Conservation (phyloP, 805 yeast species). For the Ogataea neopini region DNA sequence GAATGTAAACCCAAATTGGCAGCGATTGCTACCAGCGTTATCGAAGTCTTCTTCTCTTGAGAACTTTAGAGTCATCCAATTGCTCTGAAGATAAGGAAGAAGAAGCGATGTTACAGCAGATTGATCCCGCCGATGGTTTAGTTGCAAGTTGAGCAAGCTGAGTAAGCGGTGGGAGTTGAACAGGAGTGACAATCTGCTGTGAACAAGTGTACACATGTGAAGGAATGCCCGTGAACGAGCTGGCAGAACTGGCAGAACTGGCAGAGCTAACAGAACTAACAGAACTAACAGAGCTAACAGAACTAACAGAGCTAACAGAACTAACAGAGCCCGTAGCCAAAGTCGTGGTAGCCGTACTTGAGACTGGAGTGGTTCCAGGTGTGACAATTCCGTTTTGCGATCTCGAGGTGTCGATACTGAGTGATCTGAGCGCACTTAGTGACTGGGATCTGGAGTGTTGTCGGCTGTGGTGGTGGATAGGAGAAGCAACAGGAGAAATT, state of each 20-base stretch:
- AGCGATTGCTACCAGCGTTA: neutral
- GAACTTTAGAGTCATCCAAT: slow-evolving; percentile 11
- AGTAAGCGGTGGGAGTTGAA: slow-evolving; percentile 13
- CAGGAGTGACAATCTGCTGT: slow-evolving; percentile 26
- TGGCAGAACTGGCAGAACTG: no score
- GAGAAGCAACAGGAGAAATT: slow-evolving; percentile 35
- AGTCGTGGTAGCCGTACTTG: slow-evolving; percentile 7
- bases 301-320: no score
- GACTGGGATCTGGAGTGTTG: slow-evolving; percentile 24
- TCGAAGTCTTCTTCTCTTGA: slow-evolving; percentile 19
- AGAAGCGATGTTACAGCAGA: slow-evolving; percentile 1
- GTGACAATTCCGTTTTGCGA: slow-evolving; percentile 25
- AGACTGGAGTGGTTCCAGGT: slow-evolving; percentile 34
- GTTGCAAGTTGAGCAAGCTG: slow-evolving; percentile 12
- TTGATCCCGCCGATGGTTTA: slow-evolving; percentile 7
- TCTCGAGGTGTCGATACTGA: slow-evolving; percentile 23
- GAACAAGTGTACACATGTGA: slow-evolving; percentile 8
- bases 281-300: no score
- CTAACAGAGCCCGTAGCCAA: slow-evolving; percentile 4
- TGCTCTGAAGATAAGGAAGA: slow-evolving; percentile 5
- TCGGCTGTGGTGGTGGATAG: slow-evolving; percentile 25
- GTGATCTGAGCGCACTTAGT: slow-evolving; percentile 23
- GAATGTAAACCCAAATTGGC: neutral
- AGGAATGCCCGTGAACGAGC: neutral
- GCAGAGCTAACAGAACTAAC: no score